Conservation (phyloP, 768 basidiomycete species). For the Pleurotus salmoneostramineus region DNA sequence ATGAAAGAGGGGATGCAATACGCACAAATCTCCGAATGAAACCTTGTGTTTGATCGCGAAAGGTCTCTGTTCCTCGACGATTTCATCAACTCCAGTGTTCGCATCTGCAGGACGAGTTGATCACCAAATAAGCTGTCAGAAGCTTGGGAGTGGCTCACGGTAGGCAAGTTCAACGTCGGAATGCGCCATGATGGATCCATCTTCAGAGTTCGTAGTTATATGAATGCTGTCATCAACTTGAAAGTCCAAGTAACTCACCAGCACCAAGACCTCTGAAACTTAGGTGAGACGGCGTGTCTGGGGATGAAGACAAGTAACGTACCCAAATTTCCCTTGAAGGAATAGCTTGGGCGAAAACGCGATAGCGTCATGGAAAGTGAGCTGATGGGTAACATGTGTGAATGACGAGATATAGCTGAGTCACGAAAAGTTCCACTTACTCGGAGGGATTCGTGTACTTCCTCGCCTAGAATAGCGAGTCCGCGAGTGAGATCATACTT, state of each 20-base stretch:
- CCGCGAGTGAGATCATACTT: not conserved
- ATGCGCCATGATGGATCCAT: not conserved
- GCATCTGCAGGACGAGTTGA: constrained; percentile 11
- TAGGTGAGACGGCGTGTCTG: no score
- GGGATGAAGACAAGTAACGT: not conserved
- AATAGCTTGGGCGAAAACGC: not conserved
- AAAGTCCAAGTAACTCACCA: no score
- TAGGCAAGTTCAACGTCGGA: no score
- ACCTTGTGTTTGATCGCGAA: constrained; percentile 25
- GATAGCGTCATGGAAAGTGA: not conserved
- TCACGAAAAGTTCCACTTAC: not conserved
- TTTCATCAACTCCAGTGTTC: constrained; percentile 26
- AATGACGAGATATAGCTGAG: not conserved
- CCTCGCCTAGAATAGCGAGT: no score
- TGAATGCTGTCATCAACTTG: no score
- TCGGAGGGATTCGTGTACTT: no score
- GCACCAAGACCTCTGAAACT: no score
- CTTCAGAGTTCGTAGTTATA: no score
- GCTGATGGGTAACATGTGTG: not conserved
- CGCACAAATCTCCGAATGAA: constrained; percentile 33
- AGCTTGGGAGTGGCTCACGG: no score
- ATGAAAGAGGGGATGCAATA: not conserved
- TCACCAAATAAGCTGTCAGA: no score
- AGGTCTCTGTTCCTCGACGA: constrained; percentile 23
- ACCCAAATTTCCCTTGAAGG: not conserved